Evolutionary conservation across 2,329 filamentous ascomycete species (phyloP).

Genomic region (Hypomyces perniciosus): DNA sequence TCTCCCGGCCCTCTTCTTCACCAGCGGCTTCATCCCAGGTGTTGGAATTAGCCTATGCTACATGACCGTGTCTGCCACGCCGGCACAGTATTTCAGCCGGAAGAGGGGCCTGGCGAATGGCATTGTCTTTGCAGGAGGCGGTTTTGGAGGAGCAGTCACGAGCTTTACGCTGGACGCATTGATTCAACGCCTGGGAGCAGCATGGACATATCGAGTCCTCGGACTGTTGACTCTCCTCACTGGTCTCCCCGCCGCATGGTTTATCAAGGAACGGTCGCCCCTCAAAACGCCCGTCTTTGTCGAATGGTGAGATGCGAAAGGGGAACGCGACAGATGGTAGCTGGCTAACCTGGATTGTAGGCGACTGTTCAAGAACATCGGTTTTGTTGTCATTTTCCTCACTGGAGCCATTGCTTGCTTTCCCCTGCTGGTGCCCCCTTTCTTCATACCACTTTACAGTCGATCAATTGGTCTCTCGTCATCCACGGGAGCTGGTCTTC

Average conservation of each 20-base stretch:
- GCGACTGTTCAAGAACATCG: constrained; percentile 43
- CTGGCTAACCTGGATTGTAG: constrained; percentile 12
- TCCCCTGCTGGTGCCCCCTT: constrained; percentile 52
- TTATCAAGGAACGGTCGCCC: constrained; percentile 40
- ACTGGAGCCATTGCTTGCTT: constrained; percentile 50
- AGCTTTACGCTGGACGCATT: constrained; percentile 39
- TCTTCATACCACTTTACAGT: constrained; percentile 51
- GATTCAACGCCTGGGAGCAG: constrained; percentile 33
- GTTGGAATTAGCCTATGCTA: constrained; percentile 21
- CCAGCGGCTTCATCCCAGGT: constrained; percentile 19
- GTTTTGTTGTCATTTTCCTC: constrained; percentile 45
- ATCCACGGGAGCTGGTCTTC: constrained; percentile 45
- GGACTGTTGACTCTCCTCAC: constrained; percentile 45
- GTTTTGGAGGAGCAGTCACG: constrained; percentile 44
- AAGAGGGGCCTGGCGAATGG: constrained; percentile 47
- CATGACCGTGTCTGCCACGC: constrained; percentile 35
- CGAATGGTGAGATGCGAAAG: constrained; percentile 1
- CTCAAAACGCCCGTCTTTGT: constrained; percentile 36
- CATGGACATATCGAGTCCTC: constrained; percentile 45
- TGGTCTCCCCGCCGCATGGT: constrained; percentile 45
- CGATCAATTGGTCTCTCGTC: constrained; percentile 45
- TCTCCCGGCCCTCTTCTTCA: constrained; percentile 24
- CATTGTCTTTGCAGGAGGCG: constrained; percentile 42
- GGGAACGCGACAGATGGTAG: too few relatives aligned
- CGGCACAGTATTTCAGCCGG: constrained; percentile 45